Conservation (phyloP, 768 basidiomycete genomes). For the Mycena galopus region DNA sequence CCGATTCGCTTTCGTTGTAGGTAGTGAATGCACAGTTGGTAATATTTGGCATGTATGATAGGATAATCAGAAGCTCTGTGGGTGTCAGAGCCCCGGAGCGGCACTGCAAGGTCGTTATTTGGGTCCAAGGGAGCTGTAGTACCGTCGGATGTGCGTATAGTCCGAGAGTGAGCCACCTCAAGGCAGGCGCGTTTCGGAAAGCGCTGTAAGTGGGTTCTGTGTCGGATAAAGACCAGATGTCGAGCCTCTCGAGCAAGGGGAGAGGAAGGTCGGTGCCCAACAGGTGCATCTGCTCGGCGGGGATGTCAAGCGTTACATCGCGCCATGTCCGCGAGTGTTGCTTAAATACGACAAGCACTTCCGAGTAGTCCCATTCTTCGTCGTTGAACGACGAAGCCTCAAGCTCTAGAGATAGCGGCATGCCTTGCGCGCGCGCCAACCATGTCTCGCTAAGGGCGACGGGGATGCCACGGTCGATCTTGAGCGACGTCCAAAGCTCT, state of each 20-base stretch:
- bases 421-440: conserved; percentile 4
- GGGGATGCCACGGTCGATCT: conserved; percentile 14
- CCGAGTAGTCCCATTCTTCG: neutral
- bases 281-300: neutral
- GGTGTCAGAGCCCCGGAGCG: neutral
- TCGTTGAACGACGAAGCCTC: neutral
- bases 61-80: neutral
- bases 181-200: neutral
- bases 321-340: conserved; percentile 10
- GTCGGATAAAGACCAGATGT: neutral
- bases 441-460: conserved; percentile 3
- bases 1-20: neutral
- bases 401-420: neutral
- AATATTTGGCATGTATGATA: neutral
- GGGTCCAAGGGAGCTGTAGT: neutral
- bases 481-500: conserved; percentile 43
- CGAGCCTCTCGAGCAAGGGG: conserved; percentile 8
- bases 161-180: neutral
- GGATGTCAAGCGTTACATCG: neutral
- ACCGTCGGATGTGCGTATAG: no score
- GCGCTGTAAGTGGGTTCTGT: neutral
- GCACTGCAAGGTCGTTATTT: neutral
- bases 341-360: neutral
- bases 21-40: neutral
- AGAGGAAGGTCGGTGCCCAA: conserved; percentile 7